Evolutionary conservation across 2,329 filamentous ascomycete species (phyloP).

Genomic region (Monosporascus sp.): DNA sequence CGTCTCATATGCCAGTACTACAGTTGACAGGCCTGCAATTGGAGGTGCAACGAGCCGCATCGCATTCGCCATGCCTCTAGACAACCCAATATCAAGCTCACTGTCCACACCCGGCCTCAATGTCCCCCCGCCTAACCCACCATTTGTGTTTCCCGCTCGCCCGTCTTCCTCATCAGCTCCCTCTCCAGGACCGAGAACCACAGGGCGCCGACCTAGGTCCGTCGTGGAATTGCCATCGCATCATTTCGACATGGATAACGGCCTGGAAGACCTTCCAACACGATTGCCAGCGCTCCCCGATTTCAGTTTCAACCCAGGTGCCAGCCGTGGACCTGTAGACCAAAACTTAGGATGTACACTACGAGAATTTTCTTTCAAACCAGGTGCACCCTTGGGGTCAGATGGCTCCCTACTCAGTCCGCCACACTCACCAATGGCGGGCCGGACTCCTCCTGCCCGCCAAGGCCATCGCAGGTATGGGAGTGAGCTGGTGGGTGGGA

Average conservation of each 20-base stretch:
- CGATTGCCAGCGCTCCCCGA: conserved; percentile 24
- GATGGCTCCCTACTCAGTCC: conserved; percentile 43
- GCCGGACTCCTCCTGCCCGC: conserved; percentile 43
- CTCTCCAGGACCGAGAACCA: conserved; percentile 41
- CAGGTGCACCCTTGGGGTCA: conserved; percentile 28
- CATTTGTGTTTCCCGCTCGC: conserved; percentile 56
- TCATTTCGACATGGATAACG: conserved; percentile 14
- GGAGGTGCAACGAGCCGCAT: conserved; percentile 17
- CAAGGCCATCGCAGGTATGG: conserved; percentile 75
- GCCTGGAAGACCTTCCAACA: conserved; percentile 6
- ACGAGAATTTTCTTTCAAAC: conserved; percentile 53
- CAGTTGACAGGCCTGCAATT: conserved; percentile 21
- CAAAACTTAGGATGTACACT: conserved; percentile 33
- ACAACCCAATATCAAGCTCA: conserved; percentile 22
- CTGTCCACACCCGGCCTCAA: conserved; percentile 30
- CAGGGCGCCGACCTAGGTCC: conserved; percentile 47
- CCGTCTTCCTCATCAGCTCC: conserved; percentile 42
- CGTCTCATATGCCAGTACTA: conserved; percentile 31
- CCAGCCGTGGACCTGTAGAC: conserved; percentile 23
- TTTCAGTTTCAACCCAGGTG: conserved; percentile 29
- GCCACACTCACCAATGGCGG: conserved; percentile 38
- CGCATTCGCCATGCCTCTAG: conserved; percentile 22
- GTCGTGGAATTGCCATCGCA: conserved; percentile 35
- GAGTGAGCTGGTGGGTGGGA: conserved; percentile 82
- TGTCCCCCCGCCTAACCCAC: conserved; percentile 53